Evolutionary conservation across 495 filamentous ascomycete genomes (phyloP), one percentile per base, ranked within the genome.

Genomic region (Poronia punctata): DNA sequence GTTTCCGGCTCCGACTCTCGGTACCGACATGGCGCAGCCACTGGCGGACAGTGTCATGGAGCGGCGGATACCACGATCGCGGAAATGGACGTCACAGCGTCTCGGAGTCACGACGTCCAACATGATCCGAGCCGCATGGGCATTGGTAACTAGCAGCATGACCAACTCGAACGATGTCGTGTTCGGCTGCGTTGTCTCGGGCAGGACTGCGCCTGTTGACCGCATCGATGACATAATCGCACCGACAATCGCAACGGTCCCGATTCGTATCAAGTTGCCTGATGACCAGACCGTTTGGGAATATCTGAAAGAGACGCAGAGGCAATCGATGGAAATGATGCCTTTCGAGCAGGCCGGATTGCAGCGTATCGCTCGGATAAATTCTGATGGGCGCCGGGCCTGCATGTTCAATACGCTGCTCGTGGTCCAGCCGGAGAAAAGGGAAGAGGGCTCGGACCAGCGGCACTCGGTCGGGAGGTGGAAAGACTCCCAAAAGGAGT

Each of bases 271-370:
- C 5, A 10, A 30, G 15, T 30, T 14, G 11, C 27, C 27, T 3
- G 75, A 1, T 16, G 14, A 46, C 4, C 17, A 36, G 17, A 41
- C 39, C 17, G 44, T 67, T 17, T 8, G 14, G 4, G 49, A 62
- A 4, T 59, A 37, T 35, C 56, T 71, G 5, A 55, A 65, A 22
- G 21, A 49, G 1, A 54, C 79, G 4, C 73, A 80, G 38, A 53
- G 67, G 21, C 46, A 60, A 4, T 57, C 65, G 24, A 51, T 67
- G 15, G 59, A 65, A 10, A 62, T 67, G 1, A 65, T 72, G 14
- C 64, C 69, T 1, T 72, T 71, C 49, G 67, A 81, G 53, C 73
- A 76, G 23, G 66, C 69, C 53, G 76, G 76, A 5, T 61, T 80
- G 56, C 70, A 76, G 47, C 64, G 72, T 30, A 79, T 80, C 46